A percentile compares a stretch with the other conserved stretches of the same genome.
These are phyloP conservation scores for Alternaria novae-zelandiae DNA, from an alignment of 2,329 filamentous ascomycete genomes.

Conservation along the genomic window DNA sequence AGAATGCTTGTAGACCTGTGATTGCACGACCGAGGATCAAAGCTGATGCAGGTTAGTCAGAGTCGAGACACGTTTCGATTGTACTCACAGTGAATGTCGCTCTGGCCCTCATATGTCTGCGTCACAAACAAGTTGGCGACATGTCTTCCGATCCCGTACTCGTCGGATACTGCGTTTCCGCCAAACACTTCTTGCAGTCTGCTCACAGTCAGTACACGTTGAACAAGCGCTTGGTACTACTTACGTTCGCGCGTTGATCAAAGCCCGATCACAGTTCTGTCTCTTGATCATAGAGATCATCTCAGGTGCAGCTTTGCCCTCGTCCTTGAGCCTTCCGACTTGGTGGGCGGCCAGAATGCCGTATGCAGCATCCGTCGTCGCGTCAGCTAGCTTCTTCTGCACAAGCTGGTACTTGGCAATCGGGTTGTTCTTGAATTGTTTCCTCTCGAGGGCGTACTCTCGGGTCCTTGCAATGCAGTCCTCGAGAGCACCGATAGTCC, in stretches of 20 bases:
- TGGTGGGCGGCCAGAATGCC: conserved; percentile 90
- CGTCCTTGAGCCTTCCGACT: conserved; percentile 90
- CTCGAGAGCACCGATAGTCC: conserved; percentile 91
- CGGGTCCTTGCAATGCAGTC: conserved; percentile 84
- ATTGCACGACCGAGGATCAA: conserved; percentile 60
- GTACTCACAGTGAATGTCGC: conserved; percentile 89
- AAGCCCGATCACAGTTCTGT: conserved; percentile 92
- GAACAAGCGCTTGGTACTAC: conserved; percentile 27
- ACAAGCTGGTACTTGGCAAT: conserved; percentile 95
- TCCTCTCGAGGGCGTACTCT: conserved; percentile 87
- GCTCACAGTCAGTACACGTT: conserved; percentile 20
- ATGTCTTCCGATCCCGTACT: conserved; percentile 93
- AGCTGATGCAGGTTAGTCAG: conserved; percentile 47
- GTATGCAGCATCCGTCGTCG: conserved; percentile 86
- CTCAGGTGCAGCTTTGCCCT: conserved; percentile 85
- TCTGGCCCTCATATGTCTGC: conserved; percentile 98
- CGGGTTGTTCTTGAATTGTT: conserved; percentile 95
- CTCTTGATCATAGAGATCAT: conserved; percentile 98
- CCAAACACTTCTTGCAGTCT: conserved; percentile 94
- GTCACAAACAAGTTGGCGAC: conserved; percentile 96
- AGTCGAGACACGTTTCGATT: background rate
- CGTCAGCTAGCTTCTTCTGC: conserved; percentile 97
- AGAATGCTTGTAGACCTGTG: conserved; percentile 79
- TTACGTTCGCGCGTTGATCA: conserved; percentile 75
- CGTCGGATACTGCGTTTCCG: conserved; percentile 96